Conservation (phyloP, 345 rosid species). For the thale cress (Arabidopsis thaliana) region TAIR10.1 NC_003076.8:1656501-1657000, state of each 20-base stretch:
- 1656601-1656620: neutral
- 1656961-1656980: neutral
- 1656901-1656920: neutral
- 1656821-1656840: slow-evolving; percentile 45
- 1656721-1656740: slow-evolving; percentile 21
- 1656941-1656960: slow-evolving; percentile 13
- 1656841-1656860: slow-evolving; percentile 34
- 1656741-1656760: slow-evolving; percentile 27
- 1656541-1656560: slow-evolving; percentile 28
- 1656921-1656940: slow-evolving; percentile 6
- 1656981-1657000: neutral
- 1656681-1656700: slow-evolving; percentile 16
- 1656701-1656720: slow-evolving; percentile 7
- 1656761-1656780: slow-evolving; percentile 59
- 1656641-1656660: neutral
- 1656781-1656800: slow-evolving; percentile 51
- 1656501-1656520: slow-evolving; percentile 19
- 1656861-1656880: neutral
- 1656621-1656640: slow-evolving; percentile 37
- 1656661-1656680: slow-evolving; percentile 4
- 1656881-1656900: slow-evolving; percentile 16
- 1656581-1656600: slow-evolving; percentile 44
- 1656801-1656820: slow-evolving; percentile 35
- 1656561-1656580: slow-evolving; percentile 33
- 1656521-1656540: neutral